Evolutionary conservation across 164 flowering plant genomes (phyloP), one percentile per base, ranked within the genome.

Genomic region (Macadamia tetraphylla): DNA sequence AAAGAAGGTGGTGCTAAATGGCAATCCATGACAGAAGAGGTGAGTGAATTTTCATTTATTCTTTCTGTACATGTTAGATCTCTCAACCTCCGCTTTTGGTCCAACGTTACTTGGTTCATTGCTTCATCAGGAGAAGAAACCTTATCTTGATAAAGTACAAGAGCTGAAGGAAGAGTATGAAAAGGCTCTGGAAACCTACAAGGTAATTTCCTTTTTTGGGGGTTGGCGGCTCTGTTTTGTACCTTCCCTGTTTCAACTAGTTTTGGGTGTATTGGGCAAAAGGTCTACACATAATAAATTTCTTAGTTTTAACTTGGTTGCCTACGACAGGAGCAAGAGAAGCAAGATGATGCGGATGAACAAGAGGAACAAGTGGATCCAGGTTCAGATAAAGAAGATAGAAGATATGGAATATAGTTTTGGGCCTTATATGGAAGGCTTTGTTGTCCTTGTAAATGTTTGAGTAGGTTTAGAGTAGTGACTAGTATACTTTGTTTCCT

Each of bases 1-100:
- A 93, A 89, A 79, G 91, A 81, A 74, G 93, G 85, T 72, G 98
- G 98, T 64, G 87, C 76, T 67, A 89, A 83, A 63, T 93, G 98
- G 97, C 91, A 81, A 66, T 74, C 87, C 6, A 74, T 89, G 93
- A 60, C 84, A 8, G 89, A 87, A 35, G 94, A 89, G 75, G 97
- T 89, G 56, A 73, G 86, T 76, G 9, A 9, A 42, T 29, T 12
- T 35, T 5, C 5, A 10, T 58, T 57, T 53, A 61, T 49, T 0
- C 5, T 59, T 67, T 9, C 48, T 17, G 8, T 3, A 42, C 14
- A 12, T 10, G 31, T 30, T 59, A 30, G 62, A 12, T 32, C 29
- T 13, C 60, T 49, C 55, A 58, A 1, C 43, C 51, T 40, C 5
- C 23, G 6, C 7, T 12, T 51, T 56, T 30, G 6, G 0, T 43